These are phyloP conservation scores for Hygrophila difformis DNA, from an alignment of 257 asterid species.

Conservation along the genomic window DNA sequence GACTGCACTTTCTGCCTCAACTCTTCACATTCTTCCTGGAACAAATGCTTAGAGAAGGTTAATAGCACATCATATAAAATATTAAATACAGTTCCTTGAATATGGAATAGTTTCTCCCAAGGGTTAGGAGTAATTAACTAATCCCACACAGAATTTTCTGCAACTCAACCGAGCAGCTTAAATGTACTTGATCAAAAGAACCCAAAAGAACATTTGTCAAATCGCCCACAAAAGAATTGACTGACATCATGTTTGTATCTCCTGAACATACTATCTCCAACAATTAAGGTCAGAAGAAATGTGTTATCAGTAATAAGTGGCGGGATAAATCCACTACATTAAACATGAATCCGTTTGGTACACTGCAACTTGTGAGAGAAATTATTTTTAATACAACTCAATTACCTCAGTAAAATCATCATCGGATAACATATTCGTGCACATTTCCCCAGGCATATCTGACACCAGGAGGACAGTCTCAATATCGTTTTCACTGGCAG, in stretches of 20 bases:
- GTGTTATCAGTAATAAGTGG: not conserved
- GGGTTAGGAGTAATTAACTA: too few relatives aligned
- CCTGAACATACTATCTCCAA: not conserved
- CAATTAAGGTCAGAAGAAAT: not conserved
- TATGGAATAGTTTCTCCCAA: too few relatives aligned
- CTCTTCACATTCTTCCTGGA: conserved; percentile 71
- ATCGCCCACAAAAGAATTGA: too few relatives aligned
- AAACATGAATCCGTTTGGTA: not conserved
- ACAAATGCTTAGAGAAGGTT: too few relatives aligned
- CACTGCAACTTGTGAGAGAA: not conserved
- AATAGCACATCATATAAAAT: too few relatives aligned
- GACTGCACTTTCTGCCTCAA: conserved; percentile 40
- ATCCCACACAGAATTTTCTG: not conserved
- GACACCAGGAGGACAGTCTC: conserved; percentile 36
- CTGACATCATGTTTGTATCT: too few relatives aligned
- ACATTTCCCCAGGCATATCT: conserved; percentile 31
- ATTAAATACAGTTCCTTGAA: too few relatives aligned
- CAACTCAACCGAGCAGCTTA: not conserved
- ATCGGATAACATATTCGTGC: conserved; percentile 35
- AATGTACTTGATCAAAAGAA: not conserved
- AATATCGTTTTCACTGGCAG: conserved; percentile 18
- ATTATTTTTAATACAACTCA: conserved; percentile 4
- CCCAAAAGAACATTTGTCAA: not conserved
- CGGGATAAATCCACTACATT: not conserved
- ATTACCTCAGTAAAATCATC: conserved; percentile 45